Conservation (phyloP, 345 rosid genomes). For the Ceriops tagal region DNA sequence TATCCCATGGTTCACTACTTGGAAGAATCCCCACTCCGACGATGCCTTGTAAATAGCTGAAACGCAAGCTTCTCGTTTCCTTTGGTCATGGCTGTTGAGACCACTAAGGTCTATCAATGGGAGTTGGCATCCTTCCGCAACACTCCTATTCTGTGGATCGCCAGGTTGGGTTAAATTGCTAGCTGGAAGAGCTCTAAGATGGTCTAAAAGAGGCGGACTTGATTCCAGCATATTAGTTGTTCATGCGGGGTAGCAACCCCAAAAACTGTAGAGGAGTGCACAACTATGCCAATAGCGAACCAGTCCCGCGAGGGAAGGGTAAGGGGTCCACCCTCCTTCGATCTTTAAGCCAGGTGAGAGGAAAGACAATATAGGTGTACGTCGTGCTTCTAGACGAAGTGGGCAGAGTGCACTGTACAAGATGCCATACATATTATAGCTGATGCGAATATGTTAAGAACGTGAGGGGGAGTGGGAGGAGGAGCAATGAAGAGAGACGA, state of each 20-base stretch:
- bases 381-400: too few species aligned
- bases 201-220: conserved; percentile 40
- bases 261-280: background rate
- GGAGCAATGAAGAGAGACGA: background rate
- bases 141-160: background rate
- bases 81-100: conserved; percentile 22
- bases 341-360: too few species aligned
- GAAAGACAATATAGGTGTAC: too few species aligned
- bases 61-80: conserved; percentile 26
- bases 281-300: too few species aligned
- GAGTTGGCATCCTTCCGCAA: conserved; percentile 44
- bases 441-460: too few species aligned
- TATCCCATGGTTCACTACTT: conserved; percentile 62
- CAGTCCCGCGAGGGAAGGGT: too few species aligned
- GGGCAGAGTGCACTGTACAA: too few species aligned
- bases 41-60: conserved; percentile 49
- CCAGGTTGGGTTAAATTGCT: background rate
- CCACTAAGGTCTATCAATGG: conserved; percentile 53
- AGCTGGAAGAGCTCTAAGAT: conserved; percentile 23
- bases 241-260: background rate
- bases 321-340: too few species aligned
- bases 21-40: conserved; percentile 68
- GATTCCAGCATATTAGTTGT: conserved; percentile 17
- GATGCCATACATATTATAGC: too few species aligned
- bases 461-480: background rate